Base-by-base conservation (phyloP, 768 basidiomycete species). In the Pluteus cervinus region DNA sequence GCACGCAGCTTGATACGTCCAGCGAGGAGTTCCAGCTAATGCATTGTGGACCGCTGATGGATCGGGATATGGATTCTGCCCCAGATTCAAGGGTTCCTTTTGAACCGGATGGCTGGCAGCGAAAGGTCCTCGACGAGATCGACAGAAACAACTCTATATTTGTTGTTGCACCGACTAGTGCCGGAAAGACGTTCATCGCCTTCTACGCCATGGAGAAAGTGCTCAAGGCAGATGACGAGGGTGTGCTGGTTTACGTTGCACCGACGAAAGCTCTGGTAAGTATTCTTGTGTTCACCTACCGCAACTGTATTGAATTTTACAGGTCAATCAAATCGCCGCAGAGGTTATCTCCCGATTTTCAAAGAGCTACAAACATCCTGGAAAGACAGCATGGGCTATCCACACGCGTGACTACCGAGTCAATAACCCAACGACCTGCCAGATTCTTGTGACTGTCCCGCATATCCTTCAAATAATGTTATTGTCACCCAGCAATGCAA, bases 131-230 rank as follows among this genome's bases (percentile, higher is more conserved):
- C 33, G 78, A 86, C 47, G 68, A 66, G 33, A 65, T 86, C 14
- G 84, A 86, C 43, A 49, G 54, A 5, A 58, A 75, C 17, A 57
- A 67, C 37, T 84, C 81, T 2, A 55, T 85, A 9, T 69, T 86
- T 2, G 80, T 80, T 12, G 77, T 83, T 36, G 79, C 79, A 3
- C 81, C 80, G 1, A 82, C 79, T 1, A 79, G 78, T 54, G 81
- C 80, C 1, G 81, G 82, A 20, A 86, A 86, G 54, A 85, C 83
- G 0, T 86, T 86, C 49, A 82, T 86, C 29, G 80, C 79, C 2
- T 86, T 69, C 53, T 84, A 84, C 45, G 82, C 84, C 0, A 85
- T 86, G 82, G 81, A 83, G 52, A 71, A 73, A 44, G 62, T 82
- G 10, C 57, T 86, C 2, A 61, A 76, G 38, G 63, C 61, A 26